Evolutionary conservation across 2,329 filamentous ascomycete species (phyloP).

Genomic region (Hirsutella rhossiliensis): DNA sequence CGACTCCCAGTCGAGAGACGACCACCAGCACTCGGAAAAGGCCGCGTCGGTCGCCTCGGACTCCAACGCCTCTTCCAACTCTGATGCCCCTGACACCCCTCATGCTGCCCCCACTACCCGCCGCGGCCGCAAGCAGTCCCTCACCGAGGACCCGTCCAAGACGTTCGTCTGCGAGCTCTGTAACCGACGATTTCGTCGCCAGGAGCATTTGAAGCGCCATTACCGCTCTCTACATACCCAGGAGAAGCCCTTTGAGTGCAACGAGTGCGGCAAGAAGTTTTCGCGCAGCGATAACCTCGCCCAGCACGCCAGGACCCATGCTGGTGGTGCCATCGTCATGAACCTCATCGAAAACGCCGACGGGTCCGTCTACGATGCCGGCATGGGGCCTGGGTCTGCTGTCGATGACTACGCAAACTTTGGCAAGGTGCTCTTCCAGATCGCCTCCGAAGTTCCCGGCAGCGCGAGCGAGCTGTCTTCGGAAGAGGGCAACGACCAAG

Average conservation of each 20-base stretch:
- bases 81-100: constrained; percentile 29
- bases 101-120: constrained; percentile 59
- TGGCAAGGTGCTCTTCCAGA: constrained; percentile 72
- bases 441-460: constrained; percentile 60
- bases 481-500: constrained; percentile 36
- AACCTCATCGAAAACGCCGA: constrained; percentile 68
- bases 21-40: constrained; percentile 23
- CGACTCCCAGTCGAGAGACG: constrained; percentile 19
- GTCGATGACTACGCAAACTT: constrained; percentile 55
- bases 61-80: constrained; percentile 28
- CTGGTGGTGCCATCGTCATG: constrained; percentile 82
- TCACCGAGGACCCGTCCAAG: constrained; percentile 96
- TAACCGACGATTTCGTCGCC: constrained; percentile 92
- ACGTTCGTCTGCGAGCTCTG: constrained; percentile 95
- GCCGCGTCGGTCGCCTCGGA: constrained; percentile 24
- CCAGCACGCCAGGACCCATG: constrained; percentile 90
- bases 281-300: constrained; percentile 94
- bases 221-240: constrained; percentile 96
- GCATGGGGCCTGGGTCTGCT: constrained; percentile 29
- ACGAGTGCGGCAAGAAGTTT: constrained; percentile 98
- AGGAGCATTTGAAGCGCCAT: constrained; percentile 97
- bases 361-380: constrained; percentile 26
- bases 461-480: constrained; percentile 48
- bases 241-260: constrained; percentile 97
- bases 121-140: constrained; percentile 92